Evolutionary conservation across 192 early-diverging fungal species (phyloP).

Genomic region (Chytriomyces hyalinus): DNA sequence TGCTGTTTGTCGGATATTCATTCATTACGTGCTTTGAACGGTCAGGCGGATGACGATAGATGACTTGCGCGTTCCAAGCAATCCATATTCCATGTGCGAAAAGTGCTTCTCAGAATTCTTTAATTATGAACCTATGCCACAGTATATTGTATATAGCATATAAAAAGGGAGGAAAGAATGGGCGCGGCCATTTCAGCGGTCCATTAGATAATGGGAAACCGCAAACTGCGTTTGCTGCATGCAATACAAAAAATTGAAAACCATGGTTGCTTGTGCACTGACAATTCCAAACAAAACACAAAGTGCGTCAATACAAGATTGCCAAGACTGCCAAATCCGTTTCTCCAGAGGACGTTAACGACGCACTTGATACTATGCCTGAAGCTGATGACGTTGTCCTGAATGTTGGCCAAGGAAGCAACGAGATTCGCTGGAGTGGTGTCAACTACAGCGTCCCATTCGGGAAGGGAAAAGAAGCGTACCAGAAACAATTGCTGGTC

Average conservation of each 20-base stretch:
- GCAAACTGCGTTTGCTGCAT: too few species aligned
- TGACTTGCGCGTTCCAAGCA: slow-evolving; percentile 67
- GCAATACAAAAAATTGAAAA: too few species aligned
- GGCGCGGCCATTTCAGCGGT: too few species aligned
- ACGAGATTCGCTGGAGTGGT: slow-evolving; percentile 32
- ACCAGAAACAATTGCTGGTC: slow-evolving; percentile 16
- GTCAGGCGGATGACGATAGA: slow-evolving; percentile 31
- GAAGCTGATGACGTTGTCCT: too few species aligned
- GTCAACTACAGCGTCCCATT: slow-evolving; percentile 21
- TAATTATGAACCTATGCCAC: neutral
- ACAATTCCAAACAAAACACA: too few species aligned
- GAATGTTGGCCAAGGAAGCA: neutral
- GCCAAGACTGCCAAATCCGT: too few species aligned
- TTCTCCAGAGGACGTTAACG: too few species aligned
- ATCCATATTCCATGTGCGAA: slow-evolving; percentile 64
- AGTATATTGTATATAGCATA: neutral
- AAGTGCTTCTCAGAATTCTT: slow-evolving; percentile 10
- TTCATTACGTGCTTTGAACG: neutral
- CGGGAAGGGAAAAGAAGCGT: slow-evolving; percentile 21
- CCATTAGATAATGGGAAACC: too few species aligned
- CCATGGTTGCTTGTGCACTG: too few species aligned
- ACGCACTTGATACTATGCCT: too few species aligned
- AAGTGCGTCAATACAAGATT: too few species aligned
- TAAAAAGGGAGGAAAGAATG: too few species aligned
- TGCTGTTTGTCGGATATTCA: neutral